Conservation (phyloP, 352 stramenopile species). For the Phytopythium mirpurense region DNA sequence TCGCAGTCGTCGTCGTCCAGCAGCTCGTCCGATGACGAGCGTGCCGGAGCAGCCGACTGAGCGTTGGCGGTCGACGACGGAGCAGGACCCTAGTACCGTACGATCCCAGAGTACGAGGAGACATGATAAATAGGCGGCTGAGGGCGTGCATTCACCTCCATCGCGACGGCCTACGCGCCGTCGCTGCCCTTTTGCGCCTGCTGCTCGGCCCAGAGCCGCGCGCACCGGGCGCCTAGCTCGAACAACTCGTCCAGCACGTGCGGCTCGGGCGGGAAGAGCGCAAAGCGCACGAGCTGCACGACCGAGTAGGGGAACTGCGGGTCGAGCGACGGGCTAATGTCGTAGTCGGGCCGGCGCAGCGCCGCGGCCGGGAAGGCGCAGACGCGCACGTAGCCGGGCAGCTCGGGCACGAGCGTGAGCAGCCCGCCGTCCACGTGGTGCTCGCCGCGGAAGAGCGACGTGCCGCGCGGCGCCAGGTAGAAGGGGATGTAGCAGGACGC, state of each 20-base stretch:
- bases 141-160: too few species aligned
- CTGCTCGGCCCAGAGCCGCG: slow-evolving; percentile 41
- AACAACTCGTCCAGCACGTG: slow-evolving; percentile 66
- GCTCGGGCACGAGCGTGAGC: slow-evolving; percentile 59
- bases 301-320: slow-evolving; percentile 50
- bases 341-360: slow-evolving; percentile 58
- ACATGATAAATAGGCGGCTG: too few species aligned
- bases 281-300: slow-evolving; percentile 44
- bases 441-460: slow-evolving; percentile 49
- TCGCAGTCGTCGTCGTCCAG: slow-evolving; percentile 38
- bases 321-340: slow-evolving; percentile 72
- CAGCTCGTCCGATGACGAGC: slow-evolving; percentile 41
- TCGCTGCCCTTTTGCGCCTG: slow-evolving; percentile 1
- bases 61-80: background rate
- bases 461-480: slow-evolving; percentile 51
- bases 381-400: slow-evolving; percentile 61
- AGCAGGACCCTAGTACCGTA: background rate
- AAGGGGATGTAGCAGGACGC: slow-evolving; percentile 78
- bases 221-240: slow-evolving; percentile 41
- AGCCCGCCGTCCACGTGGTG: slow-evolving; percentile 70
- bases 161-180: background rate
- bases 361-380: slow-evolving; percentile 57
- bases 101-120: too few species aligned
- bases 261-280: slow-evolving; percentile 50
- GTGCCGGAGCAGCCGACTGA: slow-evolving; percentile 4